These are phyloP conservation scores for Diaporthe caulivora DNA, from an alignment of 2,329 filamentous ascomycete species.

Conservation along the genomic window DNA sequence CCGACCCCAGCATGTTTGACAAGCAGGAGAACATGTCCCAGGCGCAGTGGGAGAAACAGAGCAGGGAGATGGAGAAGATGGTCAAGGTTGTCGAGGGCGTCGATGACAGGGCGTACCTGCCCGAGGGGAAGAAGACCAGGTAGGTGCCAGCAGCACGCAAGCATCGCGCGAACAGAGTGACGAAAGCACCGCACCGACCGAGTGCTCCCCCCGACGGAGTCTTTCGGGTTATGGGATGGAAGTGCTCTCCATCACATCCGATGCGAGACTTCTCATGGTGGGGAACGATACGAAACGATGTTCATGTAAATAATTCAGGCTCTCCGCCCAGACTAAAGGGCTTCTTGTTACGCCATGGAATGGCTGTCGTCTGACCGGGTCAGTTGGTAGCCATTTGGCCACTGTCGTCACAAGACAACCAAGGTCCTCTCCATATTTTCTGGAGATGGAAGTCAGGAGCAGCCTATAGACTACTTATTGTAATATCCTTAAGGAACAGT, in stretches of 20 bases:
- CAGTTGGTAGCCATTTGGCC: not conserved
- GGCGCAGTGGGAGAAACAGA: conserved; percentile 83
- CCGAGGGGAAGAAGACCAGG: conserved; percentile 61
- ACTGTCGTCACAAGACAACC: not conserved
- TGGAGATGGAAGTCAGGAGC: not conserved
- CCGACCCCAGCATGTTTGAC: conserved; percentile 86
- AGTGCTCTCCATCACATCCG: not conserved
- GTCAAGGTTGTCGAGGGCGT: conserved; percentile 76
- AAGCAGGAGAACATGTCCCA: conserved; percentile 88
- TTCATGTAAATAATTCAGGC: conserved; percentile 13
- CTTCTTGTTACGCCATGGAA: not conserved
- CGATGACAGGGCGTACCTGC: conserved; percentile 64
- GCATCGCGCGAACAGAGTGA: no score
- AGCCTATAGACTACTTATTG: not conserved
- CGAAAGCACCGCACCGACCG: no score
- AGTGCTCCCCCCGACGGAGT: not conserved
- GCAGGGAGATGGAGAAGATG: conserved; percentile 80
- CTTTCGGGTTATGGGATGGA: no score
- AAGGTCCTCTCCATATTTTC: not conserved
- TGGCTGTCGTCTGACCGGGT: not conserved
- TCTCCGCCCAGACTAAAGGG: conserved; percentile 9
- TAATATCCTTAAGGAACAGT: not conserved
- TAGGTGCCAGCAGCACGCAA: conserved; percentile 34
- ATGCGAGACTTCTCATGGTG: no score
- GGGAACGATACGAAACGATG: not conserved